Percentiles rank a stretch among this genome's conserved stretches.
These are phyloP conservation scores for Zalerion maritima DNA, from an alignment of 495 filamentous ascomycete species.

Conservation along the genomic window DNA sequence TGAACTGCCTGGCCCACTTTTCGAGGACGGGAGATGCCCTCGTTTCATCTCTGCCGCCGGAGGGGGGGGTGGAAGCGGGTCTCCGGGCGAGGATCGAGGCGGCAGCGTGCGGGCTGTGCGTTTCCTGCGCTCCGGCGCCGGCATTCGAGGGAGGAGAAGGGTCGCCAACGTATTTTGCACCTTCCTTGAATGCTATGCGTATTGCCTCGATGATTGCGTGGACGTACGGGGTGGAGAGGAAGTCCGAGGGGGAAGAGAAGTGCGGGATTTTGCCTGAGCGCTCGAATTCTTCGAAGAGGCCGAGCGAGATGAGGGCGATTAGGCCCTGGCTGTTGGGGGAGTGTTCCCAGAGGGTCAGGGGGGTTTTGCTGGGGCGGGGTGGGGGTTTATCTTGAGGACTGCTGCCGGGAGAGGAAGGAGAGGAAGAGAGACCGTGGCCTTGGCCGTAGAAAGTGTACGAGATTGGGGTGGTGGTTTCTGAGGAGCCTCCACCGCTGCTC, in stretches of 20 bases:
- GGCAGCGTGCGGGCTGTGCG: no score
- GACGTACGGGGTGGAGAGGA: no score
- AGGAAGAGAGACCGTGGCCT: constrained; percentile 34
- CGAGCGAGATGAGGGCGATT: constrained; percentile 85
- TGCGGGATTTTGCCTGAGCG: constrained; percentile 51
- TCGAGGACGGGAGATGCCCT: constrained; percentile 21
- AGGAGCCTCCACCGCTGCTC: no score
- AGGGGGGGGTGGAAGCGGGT: no score
- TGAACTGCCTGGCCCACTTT: constrained; percentile 24
- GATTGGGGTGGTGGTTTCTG: constrained; percentile 68
- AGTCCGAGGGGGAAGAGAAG: no score
- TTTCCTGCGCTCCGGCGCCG: constrained; percentile 45
- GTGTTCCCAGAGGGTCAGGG: constrained; percentile 66
- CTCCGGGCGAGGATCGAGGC: no score
- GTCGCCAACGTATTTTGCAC: constrained; percentile 77
- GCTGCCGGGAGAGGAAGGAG: no score
- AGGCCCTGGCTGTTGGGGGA: constrained; percentile 97
- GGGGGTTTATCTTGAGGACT: no score
- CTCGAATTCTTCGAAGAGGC: constrained; percentile 77
- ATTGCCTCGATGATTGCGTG: constrained; percentile 83
- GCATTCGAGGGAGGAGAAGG: constrained; percentile 56
- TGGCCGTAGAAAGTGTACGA: constrained; percentile 64
- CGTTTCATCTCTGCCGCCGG: no score
- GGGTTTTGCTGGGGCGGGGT: no score
- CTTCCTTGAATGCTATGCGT: constrained; percentile 87